These are phyloP conservation scores for Rosa hybrid DNA, from an alignment of 331 rosid species.

Conservation along the genomic window DNA sequence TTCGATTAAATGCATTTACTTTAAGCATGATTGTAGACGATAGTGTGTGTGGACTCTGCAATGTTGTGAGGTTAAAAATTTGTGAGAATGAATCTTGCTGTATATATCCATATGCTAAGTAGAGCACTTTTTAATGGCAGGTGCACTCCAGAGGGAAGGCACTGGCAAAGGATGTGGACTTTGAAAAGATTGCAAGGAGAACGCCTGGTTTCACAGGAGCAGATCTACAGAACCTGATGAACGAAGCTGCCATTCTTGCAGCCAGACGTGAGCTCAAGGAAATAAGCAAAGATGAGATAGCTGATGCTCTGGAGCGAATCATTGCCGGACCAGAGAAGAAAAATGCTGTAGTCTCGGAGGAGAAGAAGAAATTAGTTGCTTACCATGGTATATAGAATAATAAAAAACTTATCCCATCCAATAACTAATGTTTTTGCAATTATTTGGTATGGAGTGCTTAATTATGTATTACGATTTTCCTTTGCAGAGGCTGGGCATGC, in stretches of 20 bases:
- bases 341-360: constrained; percentile 95
- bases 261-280: constrained; percentile 99
- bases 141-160: constrained; percentile 92
- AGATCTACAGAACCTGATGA: constrained; percentile 87
- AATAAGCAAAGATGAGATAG: constrained; percentile 96
- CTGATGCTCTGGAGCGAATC: constrained; percentile 95
- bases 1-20: background rate
- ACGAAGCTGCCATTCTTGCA: constrained; percentile 98
- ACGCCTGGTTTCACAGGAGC: constrained; percentile 97
- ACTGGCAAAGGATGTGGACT: constrained; percentile 93
- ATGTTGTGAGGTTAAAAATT: background rate
- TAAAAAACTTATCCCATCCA: background rate
- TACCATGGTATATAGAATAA: constrained; percentile 47
- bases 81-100: background rate
- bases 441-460: background rate
- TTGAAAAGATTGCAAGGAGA: constrained; percentile 92
- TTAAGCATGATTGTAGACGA: background rate
- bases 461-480: background rate
- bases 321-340: constrained; percentile 99
- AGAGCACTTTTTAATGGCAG: constrained; percentile 29
- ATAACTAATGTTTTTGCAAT: background rate
- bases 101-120: background rate
- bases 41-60: background rate
- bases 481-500: constrained; percentile 81
- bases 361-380: constrained; percentile 92